phyloP scores from a whole-genome alignment of 78 protist genomes.

The Dictyostelium brefeldianum region DNA sequence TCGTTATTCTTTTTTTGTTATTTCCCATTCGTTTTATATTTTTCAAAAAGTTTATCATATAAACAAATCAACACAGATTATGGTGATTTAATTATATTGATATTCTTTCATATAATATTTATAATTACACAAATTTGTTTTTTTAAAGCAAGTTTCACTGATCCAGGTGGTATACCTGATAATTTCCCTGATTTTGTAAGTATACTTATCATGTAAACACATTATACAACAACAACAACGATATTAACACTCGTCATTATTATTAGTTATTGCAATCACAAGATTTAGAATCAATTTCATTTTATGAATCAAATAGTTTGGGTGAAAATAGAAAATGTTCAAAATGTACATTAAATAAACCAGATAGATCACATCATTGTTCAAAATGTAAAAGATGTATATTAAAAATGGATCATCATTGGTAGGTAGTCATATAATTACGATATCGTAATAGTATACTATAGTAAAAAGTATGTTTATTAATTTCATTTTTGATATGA shows the following conservation, averaged over 20 bases:
- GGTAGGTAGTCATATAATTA: slow-evolving; percentile 15
- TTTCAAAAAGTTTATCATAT: not conserved
- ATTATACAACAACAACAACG: too few species aligned
- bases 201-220: not conserved
- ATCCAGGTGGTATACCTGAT: slow-evolving; percentile 58
- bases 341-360: slow-evolving; percentile 45
- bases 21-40: slow-evolving; percentile 7
- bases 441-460: not conserved
- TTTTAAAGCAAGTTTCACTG: slow-evolving; percentile 62
- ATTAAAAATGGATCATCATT: slow-evolving; percentile 86
- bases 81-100: not conserved
- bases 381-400: slow-evolving; percentile 83
- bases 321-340: slow-evolving; percentile 61
- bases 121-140: slow-evolving; percentile 36
- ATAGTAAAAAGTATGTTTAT: too few species aligned
- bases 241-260: not conserved
- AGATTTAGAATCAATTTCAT: not conserved
- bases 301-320: slow-evolving; percentile 48
- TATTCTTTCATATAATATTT: slow-evolving; percentile 27
- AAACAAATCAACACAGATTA: not conserved
- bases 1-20: slow-evolving; percentile 29
- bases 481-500: too few species aligned
- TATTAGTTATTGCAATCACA: not conserved
- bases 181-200: slow-evolving; percentile 55
- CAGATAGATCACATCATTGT: slow-evolving; percentile 80